phyloP scores from a whole-genome alignment of 2,329 filamentous ascomycete genomes.

The Davidsoniella neocaledoniae region DNA sequence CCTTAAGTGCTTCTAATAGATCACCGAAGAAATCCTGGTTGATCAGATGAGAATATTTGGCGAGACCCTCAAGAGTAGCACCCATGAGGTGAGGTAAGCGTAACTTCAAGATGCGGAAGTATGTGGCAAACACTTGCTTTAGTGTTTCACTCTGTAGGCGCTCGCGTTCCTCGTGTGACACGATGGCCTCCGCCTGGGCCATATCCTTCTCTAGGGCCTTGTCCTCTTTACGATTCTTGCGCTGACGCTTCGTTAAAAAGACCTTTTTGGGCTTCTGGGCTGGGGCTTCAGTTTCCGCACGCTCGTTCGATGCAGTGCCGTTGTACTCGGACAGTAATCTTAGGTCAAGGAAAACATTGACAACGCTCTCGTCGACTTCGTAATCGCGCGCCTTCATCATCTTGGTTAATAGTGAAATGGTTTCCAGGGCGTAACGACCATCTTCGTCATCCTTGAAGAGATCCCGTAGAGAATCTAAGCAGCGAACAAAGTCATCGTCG shows the following conservation, averaged over 20 bases:
- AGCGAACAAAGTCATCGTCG: conserved; percentile 63
- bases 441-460: conserved; percentile 81
- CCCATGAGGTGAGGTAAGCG: conserved; percentile 77
- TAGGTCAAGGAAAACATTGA: conserved; percentile 83
- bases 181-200: conserved; percentile 75
- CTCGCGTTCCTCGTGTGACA: conserved; percentile 83
- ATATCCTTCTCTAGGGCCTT: conserved; percentile 86
- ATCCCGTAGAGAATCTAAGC: conserved; percentile 59
- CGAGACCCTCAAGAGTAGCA: conserved; percentile 86
- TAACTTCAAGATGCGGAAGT: conserved; percentile 85
- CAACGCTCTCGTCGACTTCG: conserved; percentile 62
- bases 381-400: conserved; percentile 90
- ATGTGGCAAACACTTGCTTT: conserved; percentile 87
- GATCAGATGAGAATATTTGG: conserved; percentile 88
- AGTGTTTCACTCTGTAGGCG: conserved; percentile 89
- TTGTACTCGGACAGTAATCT: conserved; percentile 78
- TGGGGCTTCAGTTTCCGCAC: conserved; percentile 40
- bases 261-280: conserved; percentile 60
- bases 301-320: conserved; percentile 63
- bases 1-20: conserved; percentile 81
- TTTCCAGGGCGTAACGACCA: conserved; percentile 73
- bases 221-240: conserved; percentile 70
- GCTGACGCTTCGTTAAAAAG: conserved; percentile 75
- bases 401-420: conserved; percentile 68
- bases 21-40: conserved; percentile 99